Evolutionary conservation across 2,329 filamentous ascomycete genomes (phyloP).

Genomic region (Talaromyces rugulosus): DNA sequence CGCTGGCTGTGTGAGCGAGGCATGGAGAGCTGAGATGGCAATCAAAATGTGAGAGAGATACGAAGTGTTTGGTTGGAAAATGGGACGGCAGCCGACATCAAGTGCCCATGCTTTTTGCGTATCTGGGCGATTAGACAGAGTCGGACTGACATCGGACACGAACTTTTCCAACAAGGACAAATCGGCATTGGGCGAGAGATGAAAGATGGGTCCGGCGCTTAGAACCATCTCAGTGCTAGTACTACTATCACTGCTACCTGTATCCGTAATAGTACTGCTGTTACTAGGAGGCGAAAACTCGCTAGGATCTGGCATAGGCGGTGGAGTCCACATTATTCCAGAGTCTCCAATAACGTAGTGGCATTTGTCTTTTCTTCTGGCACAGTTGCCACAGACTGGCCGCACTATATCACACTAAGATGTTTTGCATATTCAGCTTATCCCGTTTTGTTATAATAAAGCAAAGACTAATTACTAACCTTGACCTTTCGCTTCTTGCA

Average conservation of each 20-base stretch:
- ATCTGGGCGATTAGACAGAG: slow-evolving; percentile 1
- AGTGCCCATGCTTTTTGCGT: slow-evolving; percentile 7
- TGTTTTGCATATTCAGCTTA: not conserved
- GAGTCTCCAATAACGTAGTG: not conserved
- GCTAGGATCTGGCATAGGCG: not conserved
- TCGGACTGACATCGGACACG: slow-evolving; percentile 6
- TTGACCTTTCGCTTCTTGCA: slow-evolving; percentile 8
- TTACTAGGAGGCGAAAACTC: not conserved
- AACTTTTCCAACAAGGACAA: slow-evolving; percentile 5
- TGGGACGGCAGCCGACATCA: not conserved
- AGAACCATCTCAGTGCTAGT: not conserved
- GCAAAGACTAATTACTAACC: not conserved
- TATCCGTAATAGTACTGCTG: not conserved
- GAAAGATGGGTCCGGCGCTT: not conserved
- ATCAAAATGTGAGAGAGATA: slow-evolving; percentile 9
- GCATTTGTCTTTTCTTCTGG: slow-evolving; percentile 5
- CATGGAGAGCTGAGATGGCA: slow-evolving; percentile 5
- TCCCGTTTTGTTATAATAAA: not conserved
- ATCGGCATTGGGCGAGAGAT: not conserved
- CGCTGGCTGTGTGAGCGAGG: not conserved
- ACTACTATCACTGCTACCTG: not conserved
- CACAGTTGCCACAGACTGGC: slow-evolving; percentile 8
- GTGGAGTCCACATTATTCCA: not conserved
- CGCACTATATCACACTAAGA: slow-evolving; percentile 2
- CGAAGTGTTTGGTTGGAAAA: not conserved